Conservation (phyloP, 2,329 filamentous ascomycete species). For the Nemania sp. region DNA sequence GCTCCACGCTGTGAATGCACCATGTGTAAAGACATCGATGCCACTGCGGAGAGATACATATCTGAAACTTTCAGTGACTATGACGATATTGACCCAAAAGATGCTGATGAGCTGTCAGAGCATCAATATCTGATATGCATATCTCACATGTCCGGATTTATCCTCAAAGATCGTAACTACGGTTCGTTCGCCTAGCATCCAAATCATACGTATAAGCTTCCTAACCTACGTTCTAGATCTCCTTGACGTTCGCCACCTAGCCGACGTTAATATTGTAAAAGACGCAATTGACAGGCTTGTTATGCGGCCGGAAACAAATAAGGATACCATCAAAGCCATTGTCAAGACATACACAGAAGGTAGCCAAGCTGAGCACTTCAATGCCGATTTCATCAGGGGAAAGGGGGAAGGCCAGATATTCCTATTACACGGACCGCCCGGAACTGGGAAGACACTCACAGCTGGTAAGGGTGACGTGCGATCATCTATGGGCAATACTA, state of each 20-base stretch:
- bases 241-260: conserved; percentile 29
- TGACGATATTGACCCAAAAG: conserved; percentile 36
- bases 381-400: conserved; percentile 38
- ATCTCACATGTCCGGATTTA: conserved; percentile 38
- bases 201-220: not conserved
- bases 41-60: conserved; percentile 26
- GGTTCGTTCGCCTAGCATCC: conserved; percentile 15
- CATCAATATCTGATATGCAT: conserved; percentile 37
- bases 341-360: conserved; percentile 34
- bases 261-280: conserved; percentile 29
- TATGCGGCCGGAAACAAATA: conserved; percentile 37
- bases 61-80: conserved; percentile 34
- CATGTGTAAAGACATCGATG: conserved; percentile 23
- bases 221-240: conserved; percentile 24
- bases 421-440: conserved; percentile 35
- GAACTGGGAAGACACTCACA: conserved; percentile 38
- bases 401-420: conserved; percentile 39
- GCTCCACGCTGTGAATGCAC: conserved; percentile 35
- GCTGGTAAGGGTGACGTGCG: conserved; percentile 11
- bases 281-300: conserved; percentile 36
- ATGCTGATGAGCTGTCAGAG: conserved; percentile 24
- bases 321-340: conserved; percentile 37
- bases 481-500: not conserved
- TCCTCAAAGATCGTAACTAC: conserved; percentile 36
- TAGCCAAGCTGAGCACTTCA: conserved; percentile 23